Conservation (phyloP, 2,329 filamentous ascomycete species). For the Coniochaeta sp. region DNA sequence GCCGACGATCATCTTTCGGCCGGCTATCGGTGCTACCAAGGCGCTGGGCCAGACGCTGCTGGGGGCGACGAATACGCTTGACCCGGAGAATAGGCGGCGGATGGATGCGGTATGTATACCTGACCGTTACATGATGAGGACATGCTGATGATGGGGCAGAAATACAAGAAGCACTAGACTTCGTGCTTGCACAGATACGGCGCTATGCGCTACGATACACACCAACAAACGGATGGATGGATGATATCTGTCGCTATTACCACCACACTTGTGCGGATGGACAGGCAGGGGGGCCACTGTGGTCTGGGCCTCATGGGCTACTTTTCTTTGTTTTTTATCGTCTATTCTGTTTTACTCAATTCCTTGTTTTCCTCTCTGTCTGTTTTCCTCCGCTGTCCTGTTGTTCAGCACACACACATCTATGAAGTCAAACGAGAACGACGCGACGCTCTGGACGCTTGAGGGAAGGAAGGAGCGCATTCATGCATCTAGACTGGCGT, state of each 20-base stretch:
- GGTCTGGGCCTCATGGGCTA: no score
- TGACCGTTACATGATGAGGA: not conserved
- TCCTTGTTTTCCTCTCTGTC: not conserved
- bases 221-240: not conserved
- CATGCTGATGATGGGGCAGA: conserved; percentile 25
- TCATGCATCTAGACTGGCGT: conserved; percentile 14
- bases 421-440: conserved; percentile 1
- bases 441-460: not conserved
- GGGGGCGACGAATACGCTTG: conserved; percentile 86
- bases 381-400: no score
- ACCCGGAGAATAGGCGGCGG: conserved; percentile 71
- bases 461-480: not conserved
- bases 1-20: conserved; percentile 87
- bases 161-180: conserved; percentile 39
- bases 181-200: not conserved
- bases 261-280: not conserved
- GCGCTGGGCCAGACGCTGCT: conserved; percentile 83
- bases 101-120: conserved; percentile 77
- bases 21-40: conserved; percentile 84
- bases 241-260: not conserved
- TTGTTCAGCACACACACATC: not conserved
- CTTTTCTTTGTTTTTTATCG: no score
- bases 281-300: no score
- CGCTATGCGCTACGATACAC: not conserved
- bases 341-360: not conserved